These are phyloP conservation scores for Ganoderma lucidum DNA, from an alignment of 1,284 basidiomycete genomes.

Conservation along the genomic window DNA sequence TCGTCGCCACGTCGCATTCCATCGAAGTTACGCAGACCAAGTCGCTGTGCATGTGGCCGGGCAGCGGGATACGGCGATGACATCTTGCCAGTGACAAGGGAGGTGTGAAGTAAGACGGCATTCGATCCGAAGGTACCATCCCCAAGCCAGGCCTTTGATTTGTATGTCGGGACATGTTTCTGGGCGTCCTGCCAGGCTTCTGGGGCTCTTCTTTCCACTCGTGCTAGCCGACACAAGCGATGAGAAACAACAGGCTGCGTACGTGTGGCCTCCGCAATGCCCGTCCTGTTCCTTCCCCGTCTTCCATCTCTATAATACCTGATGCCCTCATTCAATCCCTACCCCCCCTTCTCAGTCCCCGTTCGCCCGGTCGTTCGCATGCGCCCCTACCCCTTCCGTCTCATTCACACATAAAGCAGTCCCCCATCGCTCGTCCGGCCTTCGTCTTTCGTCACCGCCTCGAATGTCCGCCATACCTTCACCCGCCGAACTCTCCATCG, in stretches of 20 bases:
- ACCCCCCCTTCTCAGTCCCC: background rate
- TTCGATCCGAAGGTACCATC: background rate
- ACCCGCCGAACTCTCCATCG: constrained; percentile 27
- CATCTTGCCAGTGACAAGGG: background rate
- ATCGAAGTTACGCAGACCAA: background rate
- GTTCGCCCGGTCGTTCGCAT: constrained; percentile 2
- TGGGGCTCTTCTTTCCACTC: constrained; percentile 5
- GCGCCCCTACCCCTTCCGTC: background rate
- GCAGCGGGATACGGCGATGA: constrained; percentile 1
- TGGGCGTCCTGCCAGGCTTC: background rate
- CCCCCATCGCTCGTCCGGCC: background rate
- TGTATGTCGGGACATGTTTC: background rate
- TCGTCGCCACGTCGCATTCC: background rate
- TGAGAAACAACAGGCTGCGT: background rate
- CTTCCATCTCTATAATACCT: background rate
- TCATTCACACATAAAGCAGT: constrained; percentile 2
- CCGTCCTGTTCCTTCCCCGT: background rate
- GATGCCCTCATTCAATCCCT: background rate
- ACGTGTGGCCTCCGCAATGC: background rate
- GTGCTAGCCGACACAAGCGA: constrained; percentile 11
- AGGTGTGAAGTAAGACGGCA: constrained; percentile 6
- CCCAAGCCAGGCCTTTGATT: background rate
- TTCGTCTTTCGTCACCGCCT: background rate
- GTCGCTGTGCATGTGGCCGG: background rate
- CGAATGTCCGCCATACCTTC: constrained; percentile 8